A percentile compares a stretch with the other conserved stretches of the same genome.
phyloP scores from a whole-genome alignment of 192 early-diverging fungal species.

The Chytriomyces sp. region DNA sequence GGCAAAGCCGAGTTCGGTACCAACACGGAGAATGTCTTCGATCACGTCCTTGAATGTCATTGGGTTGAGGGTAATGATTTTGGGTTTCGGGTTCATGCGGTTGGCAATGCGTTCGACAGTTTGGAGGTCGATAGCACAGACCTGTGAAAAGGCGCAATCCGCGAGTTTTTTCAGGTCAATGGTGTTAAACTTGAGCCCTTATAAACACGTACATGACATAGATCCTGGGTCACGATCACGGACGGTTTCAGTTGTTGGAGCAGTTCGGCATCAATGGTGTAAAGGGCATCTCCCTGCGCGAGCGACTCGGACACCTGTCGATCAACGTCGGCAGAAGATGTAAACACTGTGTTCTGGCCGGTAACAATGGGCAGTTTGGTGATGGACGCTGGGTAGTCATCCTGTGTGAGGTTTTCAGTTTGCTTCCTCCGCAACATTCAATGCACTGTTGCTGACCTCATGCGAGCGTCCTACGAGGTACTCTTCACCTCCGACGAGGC shows the following conservation, averaged over 20 bases:
- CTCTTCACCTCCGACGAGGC: constrained; percentile 41
- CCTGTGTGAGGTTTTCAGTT: constrained; percentile 31
- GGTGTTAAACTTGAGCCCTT: neutral
- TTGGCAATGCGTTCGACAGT: constrained; percentile 57
- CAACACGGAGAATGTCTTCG: constrained; percentile 51
- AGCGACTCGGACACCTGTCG: constrained; percentile 51
- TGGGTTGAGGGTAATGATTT: constrained; percentile 61
- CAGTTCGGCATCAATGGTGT: constrained; percentile 49
- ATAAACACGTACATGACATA: constrained; percentile 6
- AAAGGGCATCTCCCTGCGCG: constrained; percentile 49
- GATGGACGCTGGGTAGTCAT: constrained; percentile 52
- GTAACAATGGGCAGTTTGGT: constrained; percentile 52
- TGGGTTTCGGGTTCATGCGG: constrained; percentile 49
- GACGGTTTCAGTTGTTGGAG: constrained; percentile 48
- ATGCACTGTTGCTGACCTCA: constrained; percentile 31
- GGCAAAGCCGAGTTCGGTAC: constrained; percentile 44
- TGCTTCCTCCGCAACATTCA: neutral
- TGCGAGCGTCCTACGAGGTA: constrained; percentile 53
- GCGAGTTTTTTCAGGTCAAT: neutral
- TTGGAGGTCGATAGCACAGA: constrained; percentile 60
- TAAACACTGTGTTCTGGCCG: constrained; percentile 57
- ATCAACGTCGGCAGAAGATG: constrained; percentile 52
- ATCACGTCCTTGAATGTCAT: constrained; percentile 54
- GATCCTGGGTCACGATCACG: constrained; percentile 58
- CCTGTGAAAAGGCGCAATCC: constrained; percentile 35